phyloP scores from a whole-genome alignment of 108 stramenopile genomes.

The Cyclostephanos tholiformis region DNA sequence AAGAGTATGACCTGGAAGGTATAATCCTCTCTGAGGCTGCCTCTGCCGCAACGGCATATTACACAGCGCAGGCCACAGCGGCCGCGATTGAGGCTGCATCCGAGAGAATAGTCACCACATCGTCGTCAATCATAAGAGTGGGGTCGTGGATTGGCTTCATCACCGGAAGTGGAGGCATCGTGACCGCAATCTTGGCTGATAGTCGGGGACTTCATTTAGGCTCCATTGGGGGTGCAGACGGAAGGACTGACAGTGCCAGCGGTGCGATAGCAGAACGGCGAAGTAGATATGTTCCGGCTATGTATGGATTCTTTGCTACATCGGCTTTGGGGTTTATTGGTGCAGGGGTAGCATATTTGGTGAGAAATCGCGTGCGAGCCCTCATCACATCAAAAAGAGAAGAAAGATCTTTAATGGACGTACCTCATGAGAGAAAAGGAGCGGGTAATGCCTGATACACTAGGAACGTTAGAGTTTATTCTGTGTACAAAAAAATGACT shows the following conservation, averaged over 20 bases:
- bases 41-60: constrained; percentile 36
- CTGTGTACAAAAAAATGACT: neutral
- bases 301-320: constrained; percentile 43
- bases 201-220: constrained; percentile 7
- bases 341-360: constrained; percentile 41
- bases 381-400: constrained; percentile 32
- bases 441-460: neutral
- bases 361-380: constrained; percentile 46
- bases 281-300: neutral
- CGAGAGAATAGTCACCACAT: constrained; percentile 21
- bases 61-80: constrained; percentile 37
- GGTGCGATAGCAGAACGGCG: constrained; percentile 8
- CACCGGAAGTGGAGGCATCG: constrained; percentile 43
- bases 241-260: constrained; percentile 4
- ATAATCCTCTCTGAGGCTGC: constrained; percentile 44
- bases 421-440: neutral
- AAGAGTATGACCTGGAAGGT: constrained; percentile 44
- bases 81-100: constrained; percentile 17
- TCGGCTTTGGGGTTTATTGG: constrained; percentile 46
- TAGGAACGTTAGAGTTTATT: neutral
- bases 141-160: constrained; percentile 40
- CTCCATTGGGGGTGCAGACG: constrained; percentile 1
- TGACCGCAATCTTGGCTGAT: constrained; percentile 17
- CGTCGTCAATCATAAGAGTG: constrained; percentile 42
- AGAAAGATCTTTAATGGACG: constrained; percentile 3